A percentile compares a stretch with the other conserved stretches of the same genome.
Evolutionary conservation across 208 protist species (phyloP).

Genomic region (Leishmania aethiopica): DNA sequence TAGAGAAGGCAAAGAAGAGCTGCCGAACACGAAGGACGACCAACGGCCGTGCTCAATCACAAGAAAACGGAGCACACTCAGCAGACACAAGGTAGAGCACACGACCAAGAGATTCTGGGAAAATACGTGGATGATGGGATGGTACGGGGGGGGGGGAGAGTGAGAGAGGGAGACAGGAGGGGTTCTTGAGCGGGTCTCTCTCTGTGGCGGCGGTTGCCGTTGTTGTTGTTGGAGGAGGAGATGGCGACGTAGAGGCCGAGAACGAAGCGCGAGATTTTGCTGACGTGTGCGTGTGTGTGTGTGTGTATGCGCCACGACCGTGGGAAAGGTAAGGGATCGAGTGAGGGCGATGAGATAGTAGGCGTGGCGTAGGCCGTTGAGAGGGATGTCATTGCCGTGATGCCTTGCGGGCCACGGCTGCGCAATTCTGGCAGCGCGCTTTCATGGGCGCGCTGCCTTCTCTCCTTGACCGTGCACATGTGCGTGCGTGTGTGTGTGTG

Average conservation of each 20-base stretch:
- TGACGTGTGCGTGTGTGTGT: not conserved
- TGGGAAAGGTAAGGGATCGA: not conserved
- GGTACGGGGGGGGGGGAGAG: not conserved
- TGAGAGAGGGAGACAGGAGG: not conserved
- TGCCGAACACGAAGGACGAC: not conserved
- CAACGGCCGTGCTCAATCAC: not conserved
- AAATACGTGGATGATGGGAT: not conserved
- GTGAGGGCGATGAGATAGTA: not conserved
- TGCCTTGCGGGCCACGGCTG: not conserved
- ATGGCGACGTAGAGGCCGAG: no score
- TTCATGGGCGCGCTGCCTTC: not conserved
- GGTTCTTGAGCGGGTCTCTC: no score
- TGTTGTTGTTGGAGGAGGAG: no score
- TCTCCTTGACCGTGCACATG: not conserved
- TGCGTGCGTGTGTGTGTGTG: not conserved
- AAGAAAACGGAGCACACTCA: not conserved
- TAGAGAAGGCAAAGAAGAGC: not conserved
- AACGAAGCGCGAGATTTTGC: not conserved
- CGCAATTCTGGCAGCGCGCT: not conserved
- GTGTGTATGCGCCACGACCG: not conserved
- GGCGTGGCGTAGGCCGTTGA: not conserved
- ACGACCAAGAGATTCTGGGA: no score
- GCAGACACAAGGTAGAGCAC: not conserved
- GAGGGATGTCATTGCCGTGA: not conserved
- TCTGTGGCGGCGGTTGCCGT: no score